Conservation (phyloP, 495 filamentous ascomycete genomes). For the Sordaria brevicollis region DNA sequence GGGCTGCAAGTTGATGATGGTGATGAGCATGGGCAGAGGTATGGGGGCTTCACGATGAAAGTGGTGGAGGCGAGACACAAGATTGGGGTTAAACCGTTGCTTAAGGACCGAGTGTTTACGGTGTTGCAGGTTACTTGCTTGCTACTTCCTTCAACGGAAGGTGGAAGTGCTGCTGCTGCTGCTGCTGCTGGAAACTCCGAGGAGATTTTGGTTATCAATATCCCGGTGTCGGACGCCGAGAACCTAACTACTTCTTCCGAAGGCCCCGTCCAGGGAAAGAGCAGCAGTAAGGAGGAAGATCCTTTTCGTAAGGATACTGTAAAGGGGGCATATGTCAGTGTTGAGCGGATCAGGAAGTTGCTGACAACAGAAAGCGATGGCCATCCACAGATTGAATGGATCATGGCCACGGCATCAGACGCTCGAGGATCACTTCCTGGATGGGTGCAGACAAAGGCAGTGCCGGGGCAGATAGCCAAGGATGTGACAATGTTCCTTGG, state of each 20-base stretch:
- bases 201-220: slow-evolving; percentile 45
- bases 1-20: slow-evolving; percentile 11
- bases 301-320: slow-evolving; percentile 25
- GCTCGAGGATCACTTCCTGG: slow-evolving; percentile 54
- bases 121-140: slow-evolving; percentile 35
- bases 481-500: slow-evolving; percentile 60
- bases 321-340: slow-evolving; percentile 46
- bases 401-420: slow-evolving; percentile 62
- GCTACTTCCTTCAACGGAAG: neutral
- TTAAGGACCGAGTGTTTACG: slow-evolving; percentile 47
- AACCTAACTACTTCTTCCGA: slow-evolving; percentile 18
- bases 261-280: slow-evolving; percentile 21
- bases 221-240: slow-evolving; percentile 36
- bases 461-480: slow-evolving; percentile 55
- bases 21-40: slow-evolving; percentile 25
- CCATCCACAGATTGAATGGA: slow-evolving; percentile 44
- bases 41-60: slow-evolving; percentile 42
- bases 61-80: slow-evolving; percentile 41
- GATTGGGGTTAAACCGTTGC: slow-evolving; percentile 31
- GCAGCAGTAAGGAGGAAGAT: neutral
- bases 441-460: slow-evolving; percentile 56
- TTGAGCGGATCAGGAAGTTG: slow-evolving; percentile 46
- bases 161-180: neutral
- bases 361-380: neutral
- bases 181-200: slow-evolving; percentile 5